Conservation (phyloP, 352 stramenopile species). For the Phytopythium aichiense region DNA sequence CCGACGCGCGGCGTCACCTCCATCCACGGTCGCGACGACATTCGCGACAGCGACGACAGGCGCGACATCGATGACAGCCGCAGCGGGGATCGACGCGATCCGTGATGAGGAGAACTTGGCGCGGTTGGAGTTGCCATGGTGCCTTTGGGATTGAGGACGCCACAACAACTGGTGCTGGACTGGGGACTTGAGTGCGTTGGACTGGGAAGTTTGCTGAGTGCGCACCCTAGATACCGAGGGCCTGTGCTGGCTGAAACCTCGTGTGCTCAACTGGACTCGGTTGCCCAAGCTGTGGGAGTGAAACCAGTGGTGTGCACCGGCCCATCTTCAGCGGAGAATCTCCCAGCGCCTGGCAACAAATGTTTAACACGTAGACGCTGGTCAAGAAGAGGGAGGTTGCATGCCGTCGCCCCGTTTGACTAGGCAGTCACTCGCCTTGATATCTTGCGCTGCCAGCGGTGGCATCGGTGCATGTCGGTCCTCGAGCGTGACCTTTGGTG, state of each 20-base stretch:
- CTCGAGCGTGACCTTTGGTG: background rate
- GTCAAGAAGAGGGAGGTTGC: no score
- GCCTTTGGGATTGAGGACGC: background rate
- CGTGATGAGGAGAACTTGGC: background rate
- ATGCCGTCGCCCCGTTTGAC: background rate
- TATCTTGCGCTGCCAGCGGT: background rate
- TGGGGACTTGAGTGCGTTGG: background rate
- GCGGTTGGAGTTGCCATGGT: background rate
- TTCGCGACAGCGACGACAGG: background rate
- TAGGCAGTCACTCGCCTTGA: background rate
- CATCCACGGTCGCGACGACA: slow-evolving; percentile 13
- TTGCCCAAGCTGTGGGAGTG: background rate
- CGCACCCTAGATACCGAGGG: background rate
- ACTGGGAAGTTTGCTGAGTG: background rate
- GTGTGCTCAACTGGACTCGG: background rate
- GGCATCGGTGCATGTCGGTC: background rate
- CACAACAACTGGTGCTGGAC: background rate
- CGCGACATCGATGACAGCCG: slow-evolving; percentile 1
- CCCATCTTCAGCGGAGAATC: background rate
- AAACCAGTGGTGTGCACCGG: background rate
- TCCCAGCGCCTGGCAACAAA: no score
- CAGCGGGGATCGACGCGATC: background rate
- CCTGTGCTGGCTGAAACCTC: background rate
- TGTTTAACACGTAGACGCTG: background rate
- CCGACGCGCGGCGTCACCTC: slow-evolving; percentile 16